These are phyloP conservation scores for Moricandia moricandioides DNA, from an alignment of 345 rosid species.

Conservation along the genomic window DNA sequence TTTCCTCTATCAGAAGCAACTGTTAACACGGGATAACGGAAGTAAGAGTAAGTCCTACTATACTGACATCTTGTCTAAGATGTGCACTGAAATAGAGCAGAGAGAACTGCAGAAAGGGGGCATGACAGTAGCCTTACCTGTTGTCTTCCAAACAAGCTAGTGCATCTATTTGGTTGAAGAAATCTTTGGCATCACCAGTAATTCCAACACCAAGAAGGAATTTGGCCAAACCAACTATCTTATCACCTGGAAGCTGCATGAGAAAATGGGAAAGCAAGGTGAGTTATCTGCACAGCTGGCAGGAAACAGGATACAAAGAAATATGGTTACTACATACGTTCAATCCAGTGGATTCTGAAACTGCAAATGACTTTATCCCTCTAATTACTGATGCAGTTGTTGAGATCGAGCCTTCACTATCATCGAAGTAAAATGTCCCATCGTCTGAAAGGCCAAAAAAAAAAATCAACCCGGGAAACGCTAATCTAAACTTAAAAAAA, in stretches of 20 bases:
- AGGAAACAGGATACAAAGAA: constrained; percentile 8
- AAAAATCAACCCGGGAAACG: background rate
- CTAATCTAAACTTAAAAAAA: background rate
- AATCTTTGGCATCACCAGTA: constrained; percentile 86
- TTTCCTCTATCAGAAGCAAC: constrained; percentile 6
- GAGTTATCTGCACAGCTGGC: background rate
- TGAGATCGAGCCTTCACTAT: constrained; percentile 64
- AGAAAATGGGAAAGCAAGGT: constrained; percentile 29
- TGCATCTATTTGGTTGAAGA: constrained; percentile 81
- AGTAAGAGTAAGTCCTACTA: background rate
- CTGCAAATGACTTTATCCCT: constrained; percentile 70
- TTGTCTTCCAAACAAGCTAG: constrained; percentile 68
- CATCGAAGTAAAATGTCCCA: constrained; percentile 76
- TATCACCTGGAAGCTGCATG: constrained; percentile 78
- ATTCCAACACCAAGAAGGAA: constrained; percentile 81
- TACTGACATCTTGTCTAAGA: background rate
- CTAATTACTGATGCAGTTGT: constrained; percentile 79
- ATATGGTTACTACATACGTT: constrained; percentile 44
- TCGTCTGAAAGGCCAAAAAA: constrained; percentile 54
- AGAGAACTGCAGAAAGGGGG: background rate
- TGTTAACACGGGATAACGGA: background rate
- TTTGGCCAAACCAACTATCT: constrained; percentile 78
- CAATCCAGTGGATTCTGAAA: constrained; percentile 54
- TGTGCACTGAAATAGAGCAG: background rate
- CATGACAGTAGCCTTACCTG: constrained; percentile 47